These are phyloP conservation scores for Malus sieversii DNA, from an alignment of 306 rosid genomes.

Conservation along the genomic window DNA sequence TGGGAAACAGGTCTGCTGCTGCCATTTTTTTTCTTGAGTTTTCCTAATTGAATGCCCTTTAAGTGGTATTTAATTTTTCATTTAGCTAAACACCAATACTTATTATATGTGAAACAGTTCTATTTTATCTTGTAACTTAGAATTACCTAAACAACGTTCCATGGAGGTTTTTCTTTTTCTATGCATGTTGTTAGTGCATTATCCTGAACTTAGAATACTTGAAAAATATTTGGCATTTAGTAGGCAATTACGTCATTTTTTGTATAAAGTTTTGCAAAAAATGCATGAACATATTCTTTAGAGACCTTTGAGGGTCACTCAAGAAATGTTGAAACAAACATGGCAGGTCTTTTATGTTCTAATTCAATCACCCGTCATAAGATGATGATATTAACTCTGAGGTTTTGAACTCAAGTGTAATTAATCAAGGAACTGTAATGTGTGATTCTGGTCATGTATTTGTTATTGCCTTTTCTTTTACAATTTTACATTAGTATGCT, in stretches of 20 bases:
- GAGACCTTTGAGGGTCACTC: background rate
- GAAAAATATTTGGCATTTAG: background rate
- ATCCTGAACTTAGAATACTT: background rate
- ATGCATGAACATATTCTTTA: background rate
- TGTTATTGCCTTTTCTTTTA: background rate
- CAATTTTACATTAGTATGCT: background rate
- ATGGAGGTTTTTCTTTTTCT: background rate
- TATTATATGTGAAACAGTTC: background rate
- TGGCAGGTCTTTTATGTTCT: background rate
- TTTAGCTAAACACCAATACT: background rate
- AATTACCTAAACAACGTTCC: background rate
- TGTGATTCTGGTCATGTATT: background rate
- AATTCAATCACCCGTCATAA: background rate
- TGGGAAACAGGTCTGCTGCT: background rate
- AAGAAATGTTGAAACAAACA: background rate
- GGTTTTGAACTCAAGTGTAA: background rate
- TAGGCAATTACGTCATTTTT: background rate
- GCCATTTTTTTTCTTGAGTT: background rate
- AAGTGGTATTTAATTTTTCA: background rate
- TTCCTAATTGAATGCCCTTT: background rate
- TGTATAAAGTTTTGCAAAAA: background rate
- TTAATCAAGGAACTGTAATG: slow-evolving; percentile 5
- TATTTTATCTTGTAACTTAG: background rate
- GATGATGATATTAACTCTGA: background rate
- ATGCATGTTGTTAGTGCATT: background rate